A percentile compares a stretch with the other conserved stretches of the same genome.
Conservation (phyloP, 805 yeast species). For the Candida michaelii region DNA sequence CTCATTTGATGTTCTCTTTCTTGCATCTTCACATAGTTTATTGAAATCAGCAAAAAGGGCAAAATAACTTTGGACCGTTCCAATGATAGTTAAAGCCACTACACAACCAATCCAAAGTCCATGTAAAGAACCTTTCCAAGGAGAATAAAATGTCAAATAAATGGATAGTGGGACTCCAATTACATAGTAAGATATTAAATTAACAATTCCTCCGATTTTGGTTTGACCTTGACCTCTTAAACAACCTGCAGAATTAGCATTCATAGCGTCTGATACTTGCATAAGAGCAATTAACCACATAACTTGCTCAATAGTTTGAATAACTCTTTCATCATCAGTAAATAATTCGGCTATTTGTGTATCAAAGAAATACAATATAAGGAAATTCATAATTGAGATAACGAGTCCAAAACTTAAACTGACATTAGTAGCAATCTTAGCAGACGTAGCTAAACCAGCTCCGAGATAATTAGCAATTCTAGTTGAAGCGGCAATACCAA, state of each 20-base stretch:
- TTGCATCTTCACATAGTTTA: slow-evolving; percentile 38
- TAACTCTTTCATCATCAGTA: slow-evolving; percentile 60
- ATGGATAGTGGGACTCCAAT: slow-evolving; percentile 64
- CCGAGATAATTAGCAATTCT: slow-evolving; percentile 59
- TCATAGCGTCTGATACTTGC: slow-evolving; percentile 68
- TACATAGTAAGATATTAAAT: slow-evolving; percentile 56
- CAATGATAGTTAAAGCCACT: slow-evolving; percentile 51
- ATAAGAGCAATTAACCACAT: slow-evolving; percentile 65
- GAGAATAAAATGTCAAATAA: slow-evolving; percentile 49
- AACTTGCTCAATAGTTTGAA: slow-evolving; percentile 47
- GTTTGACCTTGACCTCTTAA: slow-evolving; percentile 79
- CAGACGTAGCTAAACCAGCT: slow-evolving; percentile 38
- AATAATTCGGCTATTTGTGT: slow-evolving; percentile 44
- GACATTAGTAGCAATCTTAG: slow-evolving; percentile 36
- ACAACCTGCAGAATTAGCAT: slow-evolving; percentile 74
- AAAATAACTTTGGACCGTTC: slow-evolving; percentile 43
- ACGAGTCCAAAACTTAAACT: slow-evolving; percentile 37
- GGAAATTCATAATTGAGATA: slow-evolving; percentile 33
- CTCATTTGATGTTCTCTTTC: slow-evolving; percentile 29
- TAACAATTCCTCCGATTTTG: slow-evolving; percentile 59
- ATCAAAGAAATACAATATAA: slow-evolving; percentile 31
- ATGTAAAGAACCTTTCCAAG: slow-evolving; percentile 45
- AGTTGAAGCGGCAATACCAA: slow-evolving; percentile 58
- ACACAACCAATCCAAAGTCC: slow-evolving; percentile 69
- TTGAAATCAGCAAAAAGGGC: slow-evolving; percentile 37